These are phyloP conservation scores for Haplosporangium sp. DNA, from an alignment of 371 early-diverging fungal species.

Conservation along the genomic window DNA sequence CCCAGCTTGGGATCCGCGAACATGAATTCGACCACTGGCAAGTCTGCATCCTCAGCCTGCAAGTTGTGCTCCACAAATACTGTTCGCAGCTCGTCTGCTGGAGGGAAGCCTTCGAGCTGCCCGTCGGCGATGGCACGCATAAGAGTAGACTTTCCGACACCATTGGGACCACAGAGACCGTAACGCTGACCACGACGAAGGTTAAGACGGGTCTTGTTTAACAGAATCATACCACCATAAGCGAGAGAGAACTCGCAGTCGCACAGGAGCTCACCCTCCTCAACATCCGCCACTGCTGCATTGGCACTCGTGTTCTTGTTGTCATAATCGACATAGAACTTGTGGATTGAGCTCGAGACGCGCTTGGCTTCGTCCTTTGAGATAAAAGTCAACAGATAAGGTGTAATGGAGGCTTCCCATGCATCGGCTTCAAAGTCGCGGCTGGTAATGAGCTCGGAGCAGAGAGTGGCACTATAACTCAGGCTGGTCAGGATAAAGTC, in stretches of 20 bases:
- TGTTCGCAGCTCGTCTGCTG: conserved; percentile 76
- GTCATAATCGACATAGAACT: conserved; percentile 59
- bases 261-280: conserved; percentile 82
- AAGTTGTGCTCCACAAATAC: conserved; percentile 84
- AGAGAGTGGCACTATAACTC: conserved; percentile 60
- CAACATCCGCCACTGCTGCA: conserved; percentile 71
- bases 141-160: conserved; percentile 91
- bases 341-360: conserved; percentile 52
- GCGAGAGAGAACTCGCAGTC: conserved; percentile 87
- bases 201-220: conserved; percentile 82
- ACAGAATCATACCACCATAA: conserved; percentile 85
- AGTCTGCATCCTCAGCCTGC: conserved; percentile 80
- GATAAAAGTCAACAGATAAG: conserved; percentile 67
- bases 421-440: conserved; percentile 62
- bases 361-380: conserved; percentile 56
- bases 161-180: conserved; percentile 90
- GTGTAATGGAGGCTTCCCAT: conserved; percentile 64
- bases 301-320: conserved; percentile 61
- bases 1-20: conserved; percentile 47
- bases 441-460: conserved; percentile 64
- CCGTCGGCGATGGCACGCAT: conserved; percentile 87
- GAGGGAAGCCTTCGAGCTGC: conserved; percentile 86
- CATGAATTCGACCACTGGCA: conserved; percentile 57
- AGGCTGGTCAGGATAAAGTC: conserved; percentile 61
- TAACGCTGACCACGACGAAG: conserved; percentile 86